A percentile compares a stretch with the other conserved stretches of the same genome.
Conservation (phyloP, 1,139 yeast species). For the Suhomyces anneliseae region DNA sequence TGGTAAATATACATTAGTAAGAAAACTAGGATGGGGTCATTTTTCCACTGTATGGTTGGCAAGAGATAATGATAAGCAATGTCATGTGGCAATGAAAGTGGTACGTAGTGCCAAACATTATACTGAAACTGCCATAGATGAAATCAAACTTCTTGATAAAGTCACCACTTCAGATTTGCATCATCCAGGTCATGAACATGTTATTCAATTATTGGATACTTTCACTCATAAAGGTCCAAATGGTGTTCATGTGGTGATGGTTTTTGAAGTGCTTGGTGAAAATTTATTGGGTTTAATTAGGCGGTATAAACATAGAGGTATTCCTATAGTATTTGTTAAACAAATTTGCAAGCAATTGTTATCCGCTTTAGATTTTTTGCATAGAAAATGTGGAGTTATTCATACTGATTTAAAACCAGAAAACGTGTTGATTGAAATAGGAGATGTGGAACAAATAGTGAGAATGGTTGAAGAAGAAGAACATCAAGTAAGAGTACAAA, state of each 20-base stretch:
- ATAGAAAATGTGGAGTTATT: slow-evolving; percentile 40
- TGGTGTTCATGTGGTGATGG: slow-evolving; percentile 46
- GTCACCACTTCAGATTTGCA: slow-evolving; percentile 28
- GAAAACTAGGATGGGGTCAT: slow-evolving; percentile 53
- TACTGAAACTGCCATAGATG: slow-evolving; percentile 46
- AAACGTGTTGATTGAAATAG: slow-evolving; percentile 42
- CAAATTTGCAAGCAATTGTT: slow-evolving; percentile 41
- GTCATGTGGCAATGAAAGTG: slow-evolving; percentile 45
- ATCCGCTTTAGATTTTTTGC: slow-evolving; percentile 42
- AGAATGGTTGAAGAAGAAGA: slow-evolving; percentile 35
- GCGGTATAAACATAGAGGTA: slow-evolving; percentile 39
- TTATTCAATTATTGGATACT: slow-evolving; percentile 42
- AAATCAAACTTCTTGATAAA: slow-evolving; percentile 37
- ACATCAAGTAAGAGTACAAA: slow-evolving; percentile 13
- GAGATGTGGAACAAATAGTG: slow-evolving; percentile 38
- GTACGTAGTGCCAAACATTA: slow-evolving; percentile 41
- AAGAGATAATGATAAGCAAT: slow-evolving; percentile 33
- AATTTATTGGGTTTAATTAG: slow-evolving; percentile 40
- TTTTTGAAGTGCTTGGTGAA: slow-evolving; percentile 45
- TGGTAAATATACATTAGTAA: slow-evolving; percentile 33
- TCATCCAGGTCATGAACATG: slow-evolving; percentile 41
- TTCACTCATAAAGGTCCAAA: slow-evolving; percentile 44
- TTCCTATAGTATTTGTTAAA: slow-evolving; percentile 38
- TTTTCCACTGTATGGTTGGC: slow-evolving; percentile 55
- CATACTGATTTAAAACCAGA: slow-evolving; percentile 50